Conservation (phyloP, 1,139 yeast genomes). For the Debaryomycetaceae sp. region DNA sequence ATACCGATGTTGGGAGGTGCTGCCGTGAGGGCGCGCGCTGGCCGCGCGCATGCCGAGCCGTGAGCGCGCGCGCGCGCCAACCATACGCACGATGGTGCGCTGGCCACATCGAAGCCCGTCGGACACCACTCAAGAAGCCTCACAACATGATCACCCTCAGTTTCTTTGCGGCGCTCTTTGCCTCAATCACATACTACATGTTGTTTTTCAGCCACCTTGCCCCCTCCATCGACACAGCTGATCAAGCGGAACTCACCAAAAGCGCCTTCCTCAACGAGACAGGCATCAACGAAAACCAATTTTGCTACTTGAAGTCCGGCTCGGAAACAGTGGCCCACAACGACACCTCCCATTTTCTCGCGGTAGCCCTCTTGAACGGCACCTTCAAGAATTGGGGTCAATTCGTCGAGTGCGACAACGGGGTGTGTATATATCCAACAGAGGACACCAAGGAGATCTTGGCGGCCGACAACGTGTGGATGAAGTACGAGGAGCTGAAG, state of each 20-base stretch:
- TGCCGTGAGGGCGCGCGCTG: not conserved
- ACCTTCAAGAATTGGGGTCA: not conserved
- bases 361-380: constrained; percentile 1
- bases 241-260: not conserved
- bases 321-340: not conserved
- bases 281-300: constrained; percentile 2
- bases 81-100: too few relatives aligned
- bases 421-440: constrained; percentile 2
- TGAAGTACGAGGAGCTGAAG: constrained; percentile 1
- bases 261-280: constrained; percentile 1
- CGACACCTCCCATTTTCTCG: constrained; percentile 3
- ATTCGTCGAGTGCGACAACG: constrained; percentile 1
- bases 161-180: constrained; percentile 2
- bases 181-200: constrained; percentile 5
- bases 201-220: constrained; percentile 4
- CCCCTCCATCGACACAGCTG: too few relatives aligned
- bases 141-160: not conserved
- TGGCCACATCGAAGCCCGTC: too few relatives aligned
- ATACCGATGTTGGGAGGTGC: not conserved
- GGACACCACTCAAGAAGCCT: too few relatives aligned
- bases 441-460: constrained; percentile 1
- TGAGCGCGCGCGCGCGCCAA: too few relatives aligned
- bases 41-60: not conserved
- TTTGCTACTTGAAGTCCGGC: constrained; percentile 3
- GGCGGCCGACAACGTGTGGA: constrained; percentile 1